These are phyloP conservation scores for Phaeosphaeriaceae sp. DNA, from an alignment of 2,329 filamentous ascomycete genomes.

Conservation along the genomic window DNA sequence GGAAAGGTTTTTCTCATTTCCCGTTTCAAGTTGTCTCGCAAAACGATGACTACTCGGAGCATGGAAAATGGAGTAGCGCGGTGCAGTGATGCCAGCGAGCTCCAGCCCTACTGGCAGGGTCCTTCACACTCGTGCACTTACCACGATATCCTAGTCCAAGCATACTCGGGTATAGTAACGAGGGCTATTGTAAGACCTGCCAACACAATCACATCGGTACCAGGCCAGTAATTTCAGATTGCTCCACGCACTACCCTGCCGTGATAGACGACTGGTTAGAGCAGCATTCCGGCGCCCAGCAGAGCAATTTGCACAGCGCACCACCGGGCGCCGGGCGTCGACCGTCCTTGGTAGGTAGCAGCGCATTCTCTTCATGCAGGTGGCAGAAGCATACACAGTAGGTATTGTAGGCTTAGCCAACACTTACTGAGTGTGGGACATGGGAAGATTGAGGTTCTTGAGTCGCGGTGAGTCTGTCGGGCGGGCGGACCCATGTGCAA, in stretches of 20 bases:
- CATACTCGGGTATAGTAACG: not conserved
- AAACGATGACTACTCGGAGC: not conserved
- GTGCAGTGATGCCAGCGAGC: not conserved
- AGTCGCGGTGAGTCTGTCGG: slow-evolving; percentile 31
- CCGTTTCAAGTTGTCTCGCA: slow-evolving; percentile 1
- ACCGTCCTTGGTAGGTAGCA: slow-evolving; percentile 6
- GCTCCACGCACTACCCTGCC: slow-evolving; percentile 11
- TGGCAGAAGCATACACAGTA: not conserved
- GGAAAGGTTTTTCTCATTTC: slow-evolving; percentile 3
- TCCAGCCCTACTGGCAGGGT: not conserved
- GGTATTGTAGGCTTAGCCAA: not conserved
- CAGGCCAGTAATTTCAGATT: slow-evolving; percentile 9
- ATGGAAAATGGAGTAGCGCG: not conserved
- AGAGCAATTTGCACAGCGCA: slow-evolving; percentile 18
- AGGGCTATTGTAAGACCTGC: not conserved
- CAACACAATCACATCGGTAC: slow-evolving; percentile 1
- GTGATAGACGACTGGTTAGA: slow-evolving; percentile 7
- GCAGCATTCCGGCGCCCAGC: slow-evolving; percentile 9
- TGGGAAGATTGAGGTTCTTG: slow-evolving; percentile 7
- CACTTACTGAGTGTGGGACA: not conserved
- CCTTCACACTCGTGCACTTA: not conserved
- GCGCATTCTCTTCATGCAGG: not conserved
- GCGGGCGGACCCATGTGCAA: slow-evolving; percentile 21
- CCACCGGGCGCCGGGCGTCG: slow-evolving; percentile 5
- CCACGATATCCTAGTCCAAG: not conserved